Evolutionary conservation across 2,329 filamentous ascomycete genomes (phyloP).

Genomic region (Aureobasidium vineae): DNA sequence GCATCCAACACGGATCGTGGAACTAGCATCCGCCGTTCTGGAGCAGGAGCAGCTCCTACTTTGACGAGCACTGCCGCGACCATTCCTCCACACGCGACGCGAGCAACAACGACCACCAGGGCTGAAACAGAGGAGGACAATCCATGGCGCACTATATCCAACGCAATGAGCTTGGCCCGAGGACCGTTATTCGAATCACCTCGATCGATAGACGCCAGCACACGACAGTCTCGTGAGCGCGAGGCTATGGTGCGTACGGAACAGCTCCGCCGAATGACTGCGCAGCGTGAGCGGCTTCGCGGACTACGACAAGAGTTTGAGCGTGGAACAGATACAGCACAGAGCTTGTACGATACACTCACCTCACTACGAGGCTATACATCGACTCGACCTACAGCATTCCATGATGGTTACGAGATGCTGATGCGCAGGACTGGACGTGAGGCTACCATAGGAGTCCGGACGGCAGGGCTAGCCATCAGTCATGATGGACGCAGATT

Average conservation of each 20-base stretch:
- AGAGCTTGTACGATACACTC: conserved; percentile 21
- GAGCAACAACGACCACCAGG: conserved; percentile 1
- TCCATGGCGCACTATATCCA: conserved; percentile 51
- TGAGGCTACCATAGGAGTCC: conserved; percentile 38
- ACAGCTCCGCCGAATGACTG: conserved; percentile 19
- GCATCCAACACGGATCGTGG: background rate
- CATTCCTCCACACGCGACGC: conserved; percentile 26
- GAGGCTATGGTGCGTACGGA: conserved; percentile 19
- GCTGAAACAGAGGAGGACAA: conserved; percentile 37
- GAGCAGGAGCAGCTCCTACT: conserved; percentile 4
- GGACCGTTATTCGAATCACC: conserved; percentile 38
- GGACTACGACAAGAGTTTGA: conserved; percentile 19
- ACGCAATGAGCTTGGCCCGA: conserved; percentile 43
- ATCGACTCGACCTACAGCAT: conserved; percentile 9
- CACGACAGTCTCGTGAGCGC: conserved; percentile 5
- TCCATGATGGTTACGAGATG: conserved; percentile 21
- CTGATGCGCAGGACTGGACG: conserved; percentile 9
- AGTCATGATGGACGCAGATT: conserved; percentile 49
- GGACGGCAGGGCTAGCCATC: conserved; percentile 51
- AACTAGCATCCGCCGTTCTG: background rate
- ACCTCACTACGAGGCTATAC: conserved; percentile 17
- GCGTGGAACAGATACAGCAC: conserved; percentile 13
- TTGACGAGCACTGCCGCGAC: background rate
- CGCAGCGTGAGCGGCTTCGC: conserved; percentile 23
- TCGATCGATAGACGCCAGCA: conserved; percentile 27